phyloP scores from a whole-genome alignment of 148 eudicot genomes.

The Amaranthus hypochondriacus region DNA sequence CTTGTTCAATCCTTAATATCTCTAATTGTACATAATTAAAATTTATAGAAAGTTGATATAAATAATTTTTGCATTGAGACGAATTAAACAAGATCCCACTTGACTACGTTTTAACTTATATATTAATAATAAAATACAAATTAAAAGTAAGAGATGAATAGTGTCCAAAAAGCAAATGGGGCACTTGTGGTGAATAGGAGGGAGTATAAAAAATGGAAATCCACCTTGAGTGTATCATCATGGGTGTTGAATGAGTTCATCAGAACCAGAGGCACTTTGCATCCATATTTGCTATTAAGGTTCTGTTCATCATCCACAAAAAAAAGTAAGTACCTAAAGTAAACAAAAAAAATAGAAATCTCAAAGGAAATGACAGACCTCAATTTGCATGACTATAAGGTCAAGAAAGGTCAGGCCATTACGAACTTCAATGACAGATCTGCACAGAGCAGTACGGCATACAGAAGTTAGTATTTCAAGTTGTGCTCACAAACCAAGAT shows the following conservation, averaged over 20 bases:
- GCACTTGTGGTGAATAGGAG: too few species aligned
- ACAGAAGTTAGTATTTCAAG: background rate
- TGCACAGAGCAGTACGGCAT: conserved; percentile 22
- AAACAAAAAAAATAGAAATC: conserved; percentile 1
- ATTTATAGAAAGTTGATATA: too few species aligned
- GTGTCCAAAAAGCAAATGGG: too few species aligned
- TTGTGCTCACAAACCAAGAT: background rate
- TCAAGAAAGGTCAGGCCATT: conserved; percentile 88
- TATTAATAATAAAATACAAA: too few species aligned
- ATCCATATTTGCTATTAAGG: conserved; percentile 80
- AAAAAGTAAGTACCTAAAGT: conserved; percentile 10
- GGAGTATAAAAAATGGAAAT: background rate
- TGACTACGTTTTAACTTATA: too few species aligned
- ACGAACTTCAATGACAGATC: conserved; percentile 96
- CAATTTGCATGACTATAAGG: conserved; percentile 85
- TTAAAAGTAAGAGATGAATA: too few species aligned
- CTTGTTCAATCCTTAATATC: too few species aligned
- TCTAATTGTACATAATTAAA: too few species aligned
- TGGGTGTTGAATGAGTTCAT: conserved; percentile 99
- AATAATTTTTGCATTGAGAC: too few species aligned
- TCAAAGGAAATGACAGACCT: conserved; percentile 42
- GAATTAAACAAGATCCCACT: too few species aligned
- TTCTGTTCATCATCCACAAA: conserved; percentile 31
- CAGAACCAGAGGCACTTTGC: conserved; percentile 85
- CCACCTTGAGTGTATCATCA: conserved; percentile 90